These are phyloP conservation scores for Phytophthora pseudosyringae DNA, from an alignment of 352 stramenopile species.

Conservation along the genomic window DNA sequence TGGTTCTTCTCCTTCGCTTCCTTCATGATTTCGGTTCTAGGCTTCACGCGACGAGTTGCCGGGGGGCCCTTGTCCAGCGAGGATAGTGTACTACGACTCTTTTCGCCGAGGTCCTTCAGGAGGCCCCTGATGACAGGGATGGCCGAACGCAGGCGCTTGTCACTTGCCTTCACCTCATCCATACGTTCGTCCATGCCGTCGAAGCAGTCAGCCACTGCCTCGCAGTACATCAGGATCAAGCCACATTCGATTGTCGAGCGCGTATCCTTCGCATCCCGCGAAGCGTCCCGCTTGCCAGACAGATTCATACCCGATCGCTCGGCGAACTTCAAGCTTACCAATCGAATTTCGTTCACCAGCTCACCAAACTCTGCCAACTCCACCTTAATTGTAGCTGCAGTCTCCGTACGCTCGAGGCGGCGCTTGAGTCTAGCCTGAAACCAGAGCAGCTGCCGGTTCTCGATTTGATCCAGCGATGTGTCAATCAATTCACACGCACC, in stretches of 20 bases:
- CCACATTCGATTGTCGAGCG: constrained; percentile 79
- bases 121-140: constrained; percentile 68
- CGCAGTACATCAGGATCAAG: constrained; percentile 64
- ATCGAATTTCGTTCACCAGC: constrained; percentile 82
- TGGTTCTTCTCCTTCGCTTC: constrained; percentile 88
- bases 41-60: constrained; percentile 67
- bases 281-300: constrained; percentile 77
- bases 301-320: constrained; percentile 89
- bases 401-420: constrained; percentile 73
- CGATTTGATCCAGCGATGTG: constrained; percentile 75
- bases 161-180: constrained; percentile 81
- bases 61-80: constrained; percentile 73
- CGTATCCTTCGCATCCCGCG: constrained; percentile 73
- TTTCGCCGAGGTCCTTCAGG: constrained; percentile 70
- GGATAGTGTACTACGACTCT: constrained; percentile 57
- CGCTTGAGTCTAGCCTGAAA: constrained; percentile 82
- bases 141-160: constrained; percentile 79
- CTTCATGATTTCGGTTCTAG: constrained; percentile 78
- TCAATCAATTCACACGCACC: constrained; percentile 81
- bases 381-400: constrained; percentile 86
- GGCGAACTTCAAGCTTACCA: constrained; percentile 79
- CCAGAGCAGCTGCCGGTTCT: constrained; percentile 73
- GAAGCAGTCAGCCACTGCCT: constrained; percentile 76
- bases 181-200: constrained; percentile 83
- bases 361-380: constrained; percentile 84